These are phyloP conservation scores for Colletotrichum simmondsii DNA, from an alignment of 2,329 filamentous ascomycete species.

Conservation along the genomic window DNA sequence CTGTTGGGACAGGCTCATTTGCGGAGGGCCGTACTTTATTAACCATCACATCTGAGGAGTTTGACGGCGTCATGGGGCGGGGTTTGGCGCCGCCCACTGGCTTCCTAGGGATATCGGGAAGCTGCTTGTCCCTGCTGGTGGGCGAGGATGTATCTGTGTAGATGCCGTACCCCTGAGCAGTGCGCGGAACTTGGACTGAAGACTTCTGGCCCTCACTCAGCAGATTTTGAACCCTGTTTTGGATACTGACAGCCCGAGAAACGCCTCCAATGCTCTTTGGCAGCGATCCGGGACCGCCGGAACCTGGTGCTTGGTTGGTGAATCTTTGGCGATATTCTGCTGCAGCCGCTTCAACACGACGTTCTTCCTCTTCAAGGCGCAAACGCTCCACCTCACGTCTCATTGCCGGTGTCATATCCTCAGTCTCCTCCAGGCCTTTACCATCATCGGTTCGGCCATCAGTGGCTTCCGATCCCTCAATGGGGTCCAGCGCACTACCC, in stretches of 20 bases:
- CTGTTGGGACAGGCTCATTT: conserved; percentile 37
- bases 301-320: conserved; percentile 60
- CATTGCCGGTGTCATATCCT: conserved; percentile 86
- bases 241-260: conserved; percentile 83
- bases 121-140: conserved; percentile 50
- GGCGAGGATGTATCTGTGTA: conserved; percentile 72
- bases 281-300: conserved; percentile 51
- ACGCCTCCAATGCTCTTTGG: conserved; percentile 68
- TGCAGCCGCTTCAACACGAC: conserved; percentile 86
- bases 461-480: conserved; percentile 80
- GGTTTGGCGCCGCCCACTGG: conserved; percentile 51
- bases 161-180: conserved; percentile 89
- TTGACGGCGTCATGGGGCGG: conserved; percentile 41
- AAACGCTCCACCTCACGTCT: conserved; percentile 88
- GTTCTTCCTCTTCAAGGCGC: conserved; percentile 86
- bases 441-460: conserved; percentile 76
- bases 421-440: conserved; percentile 68
- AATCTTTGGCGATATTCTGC: conserved; percentile 87
- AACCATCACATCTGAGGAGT: conserved; percentile 31
- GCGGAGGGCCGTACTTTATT: conserved; percentile 35
- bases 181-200: conserved; percentile 67
- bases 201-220: conserved; percentile 80
- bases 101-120: conserved; percentile 63
- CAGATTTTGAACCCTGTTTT: conserved; percentile 88
- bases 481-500: conserved; percentile 70